Base-by-base conservation (phyloP, 805 yeast genomes). In the Scheffersomyces coipomensis region DNA sequence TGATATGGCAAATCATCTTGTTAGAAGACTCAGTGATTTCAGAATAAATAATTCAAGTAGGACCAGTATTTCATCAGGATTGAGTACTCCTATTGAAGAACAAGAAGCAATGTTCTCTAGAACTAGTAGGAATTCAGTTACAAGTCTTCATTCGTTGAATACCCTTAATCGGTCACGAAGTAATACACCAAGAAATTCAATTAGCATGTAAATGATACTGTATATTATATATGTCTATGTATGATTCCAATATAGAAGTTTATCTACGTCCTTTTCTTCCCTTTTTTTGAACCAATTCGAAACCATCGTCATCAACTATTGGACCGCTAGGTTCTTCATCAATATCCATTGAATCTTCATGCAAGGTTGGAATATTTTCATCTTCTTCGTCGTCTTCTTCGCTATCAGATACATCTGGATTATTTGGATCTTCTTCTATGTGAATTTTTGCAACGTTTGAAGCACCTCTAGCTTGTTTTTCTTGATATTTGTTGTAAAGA, bases 291-390 rank as follows among this genome's bases (percentile, higher is more conserved):
- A 91, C 97, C 44, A 88, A 63, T 51, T 89, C 93, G 55, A 91
- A 91, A 1, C 98, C 99, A 56, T 91, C 98, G 24, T 91, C 98
- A 56, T 91, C 98, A 7, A 91, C 74, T 8, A 85, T 57, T 2
- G 96, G 95, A 9, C 74, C 85, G 15, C 44, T 44, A 15, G 62
- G 62, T 27, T 46, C 44, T 25, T 55, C 55, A 33, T 62, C 65
- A 2, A 61, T 49, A 12, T 64, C 66, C 68, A 66, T 64, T 8
- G 45, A 51, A 22, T 53, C 59, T 31, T 49, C 71, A 2, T 49
- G 55, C 1, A 45, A 42, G 2, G 26, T 46, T 3, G 48, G 52
- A 5, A 60, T 60, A 9, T 54, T 58, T 3, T 55, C 62, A 4
- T 58, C 71, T 1, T 65, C 78, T 4, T 68, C 76, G 0, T 67